These are phyloP conservation scores for Stylosanthes scabra DNA, from an alignment of 331 rosid species.

Conservation along the genomic window DNA sequence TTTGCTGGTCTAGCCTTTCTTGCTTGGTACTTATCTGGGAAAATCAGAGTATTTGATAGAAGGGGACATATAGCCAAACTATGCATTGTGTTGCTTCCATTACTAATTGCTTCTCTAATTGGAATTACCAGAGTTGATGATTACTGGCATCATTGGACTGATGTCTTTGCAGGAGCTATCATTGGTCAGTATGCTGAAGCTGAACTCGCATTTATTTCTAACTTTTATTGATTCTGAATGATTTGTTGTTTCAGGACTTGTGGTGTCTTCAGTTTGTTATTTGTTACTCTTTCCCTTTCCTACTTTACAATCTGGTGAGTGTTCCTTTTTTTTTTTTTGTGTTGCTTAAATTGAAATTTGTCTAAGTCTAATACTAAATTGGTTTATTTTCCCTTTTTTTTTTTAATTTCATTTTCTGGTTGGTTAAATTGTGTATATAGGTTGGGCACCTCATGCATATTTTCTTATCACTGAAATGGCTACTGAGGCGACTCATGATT, in stretches of 20 bases:
- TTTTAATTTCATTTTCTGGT: not conserved
- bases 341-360: not conserved
- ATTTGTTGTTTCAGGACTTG: conserved; percentile 41
- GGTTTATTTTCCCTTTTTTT: not conserved
- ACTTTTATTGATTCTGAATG: not conserved
- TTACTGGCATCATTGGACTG: conserved; percentile 97
- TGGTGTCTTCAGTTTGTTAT: conserved; percentile 37
- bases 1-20: conserved; percentile 85
- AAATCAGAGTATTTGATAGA: conserved; percentile 71
- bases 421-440: conserved; percentile 51
- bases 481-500: not conserved
- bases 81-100: conserved; percentile 63
- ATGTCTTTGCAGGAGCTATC: conserved; percentile 76
- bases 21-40: conserved; percentile 84
- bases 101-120: conserved; percentile 70
- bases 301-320: conserved; percentile 29
- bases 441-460: conserved; percentile 88
- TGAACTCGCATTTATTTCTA: too few species aligned
- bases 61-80: conserved; percentile 76
- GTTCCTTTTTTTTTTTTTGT: not conserved
- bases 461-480: conserved; percentile 48
- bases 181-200: conserved; percentile 47
- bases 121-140: conserved; percentile 85
- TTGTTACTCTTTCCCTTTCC: conserved; percentile 52
- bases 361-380: not conserved